Base-by-base conservation (phyloP, 2,329 filamentous ascomycete species). In the Penicillium corylophilum region DNA sequence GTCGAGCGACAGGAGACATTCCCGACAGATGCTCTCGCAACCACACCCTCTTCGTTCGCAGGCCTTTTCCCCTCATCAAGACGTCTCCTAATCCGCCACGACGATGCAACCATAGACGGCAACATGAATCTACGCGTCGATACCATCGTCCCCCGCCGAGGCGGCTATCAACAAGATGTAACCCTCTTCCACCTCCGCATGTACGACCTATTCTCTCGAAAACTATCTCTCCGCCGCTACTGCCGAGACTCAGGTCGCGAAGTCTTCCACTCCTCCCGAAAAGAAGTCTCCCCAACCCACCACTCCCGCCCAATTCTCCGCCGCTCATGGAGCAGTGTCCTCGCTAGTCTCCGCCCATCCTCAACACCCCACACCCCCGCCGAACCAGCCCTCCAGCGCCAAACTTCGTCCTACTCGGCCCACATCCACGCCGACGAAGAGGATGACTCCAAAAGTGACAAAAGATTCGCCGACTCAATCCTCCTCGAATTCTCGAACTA, bases 401-500 rank as follows among this genome's bases (percentile, higher is more conserved):
- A 79, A 33, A 82, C 86, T 59, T 86, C 83, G 33, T 82, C 80
- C 18, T 83, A 28, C 16, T 12, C 16, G 12, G 16, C 8, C 9
- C 20, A 12, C n/a, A 4, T 2, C 35, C 9, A 20, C 5, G 12
- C 6, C 6, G 16, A 18, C 18, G 35, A 36, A 36, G 33, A 38
- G 13, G 47, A 28, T 8, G 7, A 5, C 1, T 28, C 8, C 26
- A 28, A 28, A 28, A 28, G 26, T 10, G 26, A 44, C 12, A 39
- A 29, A 31, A 18, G n/a, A 7, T 83, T 89, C 16, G 89, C 86
- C 51, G 90, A 95, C 70, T 87, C 82, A 31, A 88, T 93, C 69
- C 89, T 91, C 73, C 82, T 99, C 29, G 93, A 97, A 69, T 99
- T 96, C 70, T 95, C 90, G 60, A 99, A 97, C 75, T 99, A 99